Base-by-base conservation (phyloP, 2,329 filamentous ascomycete species). In the Xylaria polymorpha region DNA sequence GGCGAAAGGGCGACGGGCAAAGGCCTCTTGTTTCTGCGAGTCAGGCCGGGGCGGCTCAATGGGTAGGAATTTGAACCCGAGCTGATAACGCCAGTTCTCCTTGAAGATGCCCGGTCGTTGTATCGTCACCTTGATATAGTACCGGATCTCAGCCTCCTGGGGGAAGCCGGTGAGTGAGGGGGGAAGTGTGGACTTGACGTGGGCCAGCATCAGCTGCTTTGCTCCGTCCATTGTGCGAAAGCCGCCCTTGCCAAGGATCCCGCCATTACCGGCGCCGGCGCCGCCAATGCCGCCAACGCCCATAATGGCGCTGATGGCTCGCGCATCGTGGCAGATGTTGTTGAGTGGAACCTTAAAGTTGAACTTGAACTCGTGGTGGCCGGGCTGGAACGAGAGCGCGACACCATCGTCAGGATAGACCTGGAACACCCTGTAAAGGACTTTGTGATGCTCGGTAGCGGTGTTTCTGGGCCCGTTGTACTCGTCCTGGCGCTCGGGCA, bases 51-150 rank as follows among this genome's bases (percentile, higher is more conserved):
- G 94, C 6, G 94, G 93, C 79, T 99, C 96, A 73, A 98, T 95
- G 4, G 96, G 96, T 44, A 98, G 86, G 78, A 99, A 96, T 67
- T 93, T 95, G 81, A 98, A 91, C 43, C 90, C 89, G 43, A 86
- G 77, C 71, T 87, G 83, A 71, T 85, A 85, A 22, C 94, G 86
- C 80, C 94, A 92, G 76, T 98, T 98, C 81, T 97, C 94, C 78
- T 95, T 95, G 81, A 97, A 93, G 68, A 98, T 86, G 15, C 92
- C 91, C 0, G 94, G 94, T n/a, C 94, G 86, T 76, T 94, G 93
- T 6, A 98, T 90, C 0, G 96, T 98, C n/a, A 92, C 94, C 80
- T 99, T 99, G 78, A 98, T 87, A 78, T 93, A 99, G 81, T 99
- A 99, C 74, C 91, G 88, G 69, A 98, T 94, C 80, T 97, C 94